Percentiles rank a stretch among this genome's conserved stretches.
These are phyloP conservation scores for Zygosaccharomyces lentus DNA, from an alignment of 805 yeast species.

Conservation along the genomic window DNA sequence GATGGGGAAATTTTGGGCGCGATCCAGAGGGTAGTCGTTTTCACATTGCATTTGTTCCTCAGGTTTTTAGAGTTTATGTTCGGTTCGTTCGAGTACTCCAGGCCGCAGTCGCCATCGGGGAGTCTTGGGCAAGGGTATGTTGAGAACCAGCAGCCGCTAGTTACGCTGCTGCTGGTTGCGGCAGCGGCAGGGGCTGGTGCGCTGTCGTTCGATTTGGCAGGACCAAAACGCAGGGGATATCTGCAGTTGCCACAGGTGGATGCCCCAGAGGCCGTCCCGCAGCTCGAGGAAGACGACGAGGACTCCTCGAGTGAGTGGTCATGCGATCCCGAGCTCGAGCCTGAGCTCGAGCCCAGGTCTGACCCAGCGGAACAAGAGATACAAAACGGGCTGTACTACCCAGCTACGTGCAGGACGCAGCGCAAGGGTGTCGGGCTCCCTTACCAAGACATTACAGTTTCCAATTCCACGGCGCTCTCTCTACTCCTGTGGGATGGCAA, in stretches of 20 bases:
- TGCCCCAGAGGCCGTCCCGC: background rate
- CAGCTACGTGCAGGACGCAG: conserved; percentile 1
- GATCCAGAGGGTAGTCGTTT: background rate
- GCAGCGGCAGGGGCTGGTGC: background rate
- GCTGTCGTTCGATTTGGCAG: background rate
- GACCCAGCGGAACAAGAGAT: background rate
- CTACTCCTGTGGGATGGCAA: conserved; percentile 8
- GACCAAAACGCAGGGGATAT: background rate
- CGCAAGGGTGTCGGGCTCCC: conserved; percentile 2
- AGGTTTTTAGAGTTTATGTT: background rate
- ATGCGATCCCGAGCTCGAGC: background rate
- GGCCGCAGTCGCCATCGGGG: background rate
- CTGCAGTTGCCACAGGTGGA: background rate
- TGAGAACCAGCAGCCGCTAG: background rate
- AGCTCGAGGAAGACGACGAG: background rate
- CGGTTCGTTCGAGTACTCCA: background rate
- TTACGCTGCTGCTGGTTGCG: background rate
- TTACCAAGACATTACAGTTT: conserved; percentile 3
- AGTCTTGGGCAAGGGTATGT: background rate
- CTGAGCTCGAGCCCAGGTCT: background rate
- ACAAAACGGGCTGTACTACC: background rate
- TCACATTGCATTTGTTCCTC: background rate
- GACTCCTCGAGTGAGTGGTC: background rate
- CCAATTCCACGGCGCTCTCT: conserved; percentile 8
- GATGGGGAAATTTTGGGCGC: background rate